phyloP scores from a whole-genome alignment of 208 protist genomes.

The Pavlovales sp. region DNA sequence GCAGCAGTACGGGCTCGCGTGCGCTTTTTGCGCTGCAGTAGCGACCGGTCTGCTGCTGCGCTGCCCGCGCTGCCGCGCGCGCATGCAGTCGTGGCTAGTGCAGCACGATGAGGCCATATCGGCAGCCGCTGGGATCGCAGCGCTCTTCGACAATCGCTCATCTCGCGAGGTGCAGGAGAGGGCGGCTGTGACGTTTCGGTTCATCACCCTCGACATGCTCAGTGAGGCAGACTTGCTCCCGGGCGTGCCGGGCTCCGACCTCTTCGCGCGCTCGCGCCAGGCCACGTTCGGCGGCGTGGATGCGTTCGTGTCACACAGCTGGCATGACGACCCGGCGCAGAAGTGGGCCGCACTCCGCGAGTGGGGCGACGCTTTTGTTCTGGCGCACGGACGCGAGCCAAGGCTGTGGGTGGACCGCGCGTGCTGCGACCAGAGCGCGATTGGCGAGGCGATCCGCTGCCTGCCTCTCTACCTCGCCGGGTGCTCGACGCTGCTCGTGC shows the following conservation, averaged over 20 bases:
- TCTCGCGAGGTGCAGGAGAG: not conserved
- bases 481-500: not conserved
- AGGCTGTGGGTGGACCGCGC: not conserved
- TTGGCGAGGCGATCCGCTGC: not conserved
- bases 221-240: not conserved
- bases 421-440: not conserved
- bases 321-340: too few relatives aligned
- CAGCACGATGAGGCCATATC: too few relatives aligned
- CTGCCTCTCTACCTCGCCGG: not conserved
- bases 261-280: not conserved
- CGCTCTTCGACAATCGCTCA: not conserved
- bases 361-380: too few relatives aligned
- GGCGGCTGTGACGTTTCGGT: not conserved
- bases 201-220: not conserved
- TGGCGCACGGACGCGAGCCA: too few relatives aligned
- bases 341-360: too few relatives aligned
- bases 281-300: not conserved
- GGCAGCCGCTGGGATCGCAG: not conserved
- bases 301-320: not conserved
- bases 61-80: too few relatives aligned
- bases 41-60: too few relatives aligned
- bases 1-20: too few relatives aligned
- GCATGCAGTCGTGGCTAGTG: not conserved
- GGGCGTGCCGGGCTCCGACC: not conserved
- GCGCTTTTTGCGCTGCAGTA: not conserved